Base-by-base conservation (phyloP, 106 monocot species). In the Apostasia ramifera region DNA sequence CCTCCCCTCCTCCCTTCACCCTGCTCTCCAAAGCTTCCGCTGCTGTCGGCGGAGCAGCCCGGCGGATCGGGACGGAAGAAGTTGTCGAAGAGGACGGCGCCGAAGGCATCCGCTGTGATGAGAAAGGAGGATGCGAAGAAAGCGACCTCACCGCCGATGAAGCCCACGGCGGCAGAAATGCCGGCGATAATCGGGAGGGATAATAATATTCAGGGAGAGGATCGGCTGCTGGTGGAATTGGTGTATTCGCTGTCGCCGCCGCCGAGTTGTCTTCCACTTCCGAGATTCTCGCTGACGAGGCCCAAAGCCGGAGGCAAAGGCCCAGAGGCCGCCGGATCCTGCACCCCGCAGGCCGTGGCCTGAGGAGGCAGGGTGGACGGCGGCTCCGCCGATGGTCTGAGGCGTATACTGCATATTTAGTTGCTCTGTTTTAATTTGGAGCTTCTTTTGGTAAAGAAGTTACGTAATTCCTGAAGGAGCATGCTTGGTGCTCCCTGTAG, bases 221-320 rank as follows among this genome's bases (percentile, higher is more conserved):
- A 39, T 47, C 4, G 1, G 50, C 49, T 10, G 2, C 4, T 8
- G 2, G 26, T 8, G 26, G 44, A 41, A 5, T 14, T 4, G 41
- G 55, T 69, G 47, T 74, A 50, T 38, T 75, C 46, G 44, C 1
- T 76, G 53, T 76, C 81, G 14, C 81, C 81, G 0, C 81, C 81
- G 4, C 79, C 79, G 60, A 81, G 81, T 61, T 71, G 76, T 45
- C 81, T 81, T 47, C 81, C 81, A 1, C 40, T 81, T 52, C 81
- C 81, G 0, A 81, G 45, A 26, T 81, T 81, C 57, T 64, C 70
- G 14, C 67, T 81, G 55, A 67, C 12, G 60, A 44, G 57, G 70
- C 46, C 57, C 4, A 57, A 37, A 9, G 57, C 42, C 55, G 68
- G 9, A 3, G 50, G 41, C 55, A 41, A 13, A 56, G 55, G 55